These are phyloP conservation scores for Cystobasidium tubakii DNA, from an alignment of 768 basidiomycete genomes.

Conservation along the genomic window DNA sequence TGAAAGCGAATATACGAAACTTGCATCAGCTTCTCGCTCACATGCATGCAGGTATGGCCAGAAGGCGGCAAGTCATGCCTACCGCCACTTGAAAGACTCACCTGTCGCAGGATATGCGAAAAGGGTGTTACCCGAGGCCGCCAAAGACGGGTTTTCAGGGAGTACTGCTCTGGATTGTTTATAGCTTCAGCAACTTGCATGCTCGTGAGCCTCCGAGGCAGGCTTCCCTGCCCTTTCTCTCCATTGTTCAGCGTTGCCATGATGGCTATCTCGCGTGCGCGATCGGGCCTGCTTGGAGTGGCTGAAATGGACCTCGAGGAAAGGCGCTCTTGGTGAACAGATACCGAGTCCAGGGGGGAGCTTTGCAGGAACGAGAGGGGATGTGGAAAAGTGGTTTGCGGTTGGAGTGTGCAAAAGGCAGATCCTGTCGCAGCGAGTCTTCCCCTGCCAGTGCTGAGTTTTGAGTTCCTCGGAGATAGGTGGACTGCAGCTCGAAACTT, in stretches of 20 bases:
- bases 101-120: constrained; percentile 15
- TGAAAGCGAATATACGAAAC: background rate
- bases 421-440: background rate
- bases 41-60: background rate
- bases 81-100: background rate
- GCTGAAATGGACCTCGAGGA: too few species aligned
- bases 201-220: constrained; percentile 12
- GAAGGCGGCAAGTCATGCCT: too few species aligned
- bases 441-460: background rate
- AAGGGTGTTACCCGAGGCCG: constrained; percentile 27
- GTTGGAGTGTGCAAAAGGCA: too few species aligned
- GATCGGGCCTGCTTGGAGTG: background rate
- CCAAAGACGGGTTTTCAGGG: constrained; percentile 10
- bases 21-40: background rate
- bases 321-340: too few species aligned
- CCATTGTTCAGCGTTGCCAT: constrained; percentile 13
- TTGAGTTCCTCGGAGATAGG: background rate
- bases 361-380: too few species aligned
- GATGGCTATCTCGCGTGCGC: background rate
- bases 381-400: background rate
- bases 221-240: constrained; percentile 12
- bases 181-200: constrained; percentile 11
- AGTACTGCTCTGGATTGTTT: constrained; percentile 20
- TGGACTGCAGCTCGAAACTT: background rate
- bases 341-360: too few species aligned